phyloP scores from a whole-genome alignment of 495 filamentous ascomycete genomes.

The Pyrenopolyporus hunteri region DNA sequence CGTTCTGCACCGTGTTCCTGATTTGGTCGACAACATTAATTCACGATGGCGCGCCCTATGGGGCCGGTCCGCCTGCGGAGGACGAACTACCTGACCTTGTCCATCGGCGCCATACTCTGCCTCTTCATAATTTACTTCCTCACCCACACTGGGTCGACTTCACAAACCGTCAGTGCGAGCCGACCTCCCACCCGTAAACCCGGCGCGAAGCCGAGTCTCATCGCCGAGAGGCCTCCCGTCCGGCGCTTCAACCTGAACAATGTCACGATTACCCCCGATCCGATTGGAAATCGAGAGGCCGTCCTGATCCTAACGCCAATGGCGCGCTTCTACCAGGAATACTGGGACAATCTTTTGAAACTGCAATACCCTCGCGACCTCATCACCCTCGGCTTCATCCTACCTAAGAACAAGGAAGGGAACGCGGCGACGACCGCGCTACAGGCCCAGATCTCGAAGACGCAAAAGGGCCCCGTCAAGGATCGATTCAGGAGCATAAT shows the following conservation, averaged over 20 bases:
- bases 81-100: constrained; percentile 58
- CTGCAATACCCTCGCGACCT: constrained; percentile 91
- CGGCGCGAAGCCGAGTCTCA: constrained; percentile 68
- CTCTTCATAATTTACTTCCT: constrained; percentile 62
- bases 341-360: constrained; percentile 92
- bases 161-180: constrained; percentile 63
- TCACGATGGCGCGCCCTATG: constrained; percentile 58
- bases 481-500: constrained; percentile 89
- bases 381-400: constrained; percentile 94
- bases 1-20: constrained; percentile 18
- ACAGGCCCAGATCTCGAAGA: constrained; percentile 82
- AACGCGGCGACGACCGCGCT: constrained; percentile 80
- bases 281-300: constrained; percentile 78
- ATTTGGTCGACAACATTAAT: constrained; percentile 24
- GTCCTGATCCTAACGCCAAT: constrained; percentile 92
- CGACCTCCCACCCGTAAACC: constrained; percentile 81
- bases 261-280: constrained; percentile 77
- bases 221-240: constrained; percentile 78
- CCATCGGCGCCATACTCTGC: constrained; percentile 55
- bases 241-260: constrained; percentile 94
- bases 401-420: constrained; percentile 88
- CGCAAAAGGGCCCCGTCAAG: constrained; percentile 77
- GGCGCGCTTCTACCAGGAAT: constrained; percentile 87
- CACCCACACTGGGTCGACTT: constrained; percentile 42
- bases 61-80: constrained; percentile 63